Conservation (phyloP, 208 protist genomes). For the Blechomonas ayalai region DNA sequence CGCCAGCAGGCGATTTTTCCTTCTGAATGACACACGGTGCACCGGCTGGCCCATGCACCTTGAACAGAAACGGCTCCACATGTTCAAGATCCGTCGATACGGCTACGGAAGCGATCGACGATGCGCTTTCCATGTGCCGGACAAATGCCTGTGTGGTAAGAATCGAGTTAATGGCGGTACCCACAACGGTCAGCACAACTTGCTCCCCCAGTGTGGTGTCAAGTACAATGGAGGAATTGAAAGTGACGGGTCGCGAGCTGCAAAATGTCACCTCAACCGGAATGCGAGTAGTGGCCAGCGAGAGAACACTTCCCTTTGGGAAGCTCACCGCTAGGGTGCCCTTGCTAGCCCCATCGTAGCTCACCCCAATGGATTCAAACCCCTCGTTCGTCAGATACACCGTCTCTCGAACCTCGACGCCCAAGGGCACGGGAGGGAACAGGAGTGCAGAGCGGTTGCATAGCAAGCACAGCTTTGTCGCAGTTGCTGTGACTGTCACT, state of each 20-base stretch:
- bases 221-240: constrained; percentile 84
- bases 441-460: constrained; percentile 73
- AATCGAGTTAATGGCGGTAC: constrained; percentile 85
- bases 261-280: constrained; percentile 68
- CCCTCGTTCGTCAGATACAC: constrained; percentile 89
- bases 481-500: constrained; percentile 46
- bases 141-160: constrained; percentile 62
- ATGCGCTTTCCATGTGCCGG: constrained; percentile 11
- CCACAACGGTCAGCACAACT: constrained; percentile 73
- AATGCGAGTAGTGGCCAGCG: constrained; percentile 8
- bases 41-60: too few species aligned
- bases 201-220: constrained; percentile 59
- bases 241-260: constrained; percentile 57
- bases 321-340: constrained; percentile 78
- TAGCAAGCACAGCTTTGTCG: constrained; percentile 64
- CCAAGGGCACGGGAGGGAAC: constrained; percentile 86
- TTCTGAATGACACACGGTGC: too few species aligned
- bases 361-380: constrained; percentile 86
- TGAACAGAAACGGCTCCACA: constrained; percentile 18
- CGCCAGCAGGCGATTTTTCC: too few species aligned
- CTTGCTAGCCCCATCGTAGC: constrained; percentile 52
- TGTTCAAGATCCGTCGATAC: constrained; percentile 1
- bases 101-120: constrained; percentile 17
- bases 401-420: constrained; percentile 42
- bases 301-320: constrained; percentile 46